phyloP scores from a whole-genome alignment of 2,329 filamentous ascomycete genomes.

The Botryosphaeria agaves region DNA sequence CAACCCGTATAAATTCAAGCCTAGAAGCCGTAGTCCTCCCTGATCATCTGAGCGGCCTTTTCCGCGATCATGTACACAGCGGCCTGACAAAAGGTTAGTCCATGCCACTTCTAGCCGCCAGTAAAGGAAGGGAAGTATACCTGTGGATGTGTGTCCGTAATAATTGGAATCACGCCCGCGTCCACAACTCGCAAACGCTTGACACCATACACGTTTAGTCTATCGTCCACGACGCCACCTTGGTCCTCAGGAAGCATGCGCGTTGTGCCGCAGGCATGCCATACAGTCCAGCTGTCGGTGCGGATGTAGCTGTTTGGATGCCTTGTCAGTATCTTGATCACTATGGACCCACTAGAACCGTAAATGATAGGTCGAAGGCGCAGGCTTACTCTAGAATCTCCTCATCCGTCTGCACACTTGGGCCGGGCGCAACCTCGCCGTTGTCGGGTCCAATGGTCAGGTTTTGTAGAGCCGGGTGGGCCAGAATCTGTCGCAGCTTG shows the following conservation, averaged over 20 bases:
- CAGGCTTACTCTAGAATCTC: conserved; percentile 8
- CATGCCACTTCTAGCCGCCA: no score
- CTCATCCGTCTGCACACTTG: conserved; percentile 7
- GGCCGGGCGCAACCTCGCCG: conserved; percentile 9
- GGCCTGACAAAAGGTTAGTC: no score
- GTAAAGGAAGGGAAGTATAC: no score
- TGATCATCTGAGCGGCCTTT: conserved; percentile 6
- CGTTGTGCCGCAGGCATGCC: not conserved
- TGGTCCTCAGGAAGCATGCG: not conserved
- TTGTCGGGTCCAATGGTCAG: conserved; percentile 6
- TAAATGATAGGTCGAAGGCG: no score
- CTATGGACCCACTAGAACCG: no score
- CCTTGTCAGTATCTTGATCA: no score
- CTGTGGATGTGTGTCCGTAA: conserved; percentile 12
- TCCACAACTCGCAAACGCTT: conserved; percentile 11
- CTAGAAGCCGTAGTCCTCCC: conserved; percentile 1
- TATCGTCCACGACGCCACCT: conserved; percentile 11
- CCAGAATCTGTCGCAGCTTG: conserved; percentile 9
- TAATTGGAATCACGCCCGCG: conserved; percentile 13
- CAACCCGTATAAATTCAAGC: no score
- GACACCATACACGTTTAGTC: conserved; percentile 10
- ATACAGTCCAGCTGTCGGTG: no score
- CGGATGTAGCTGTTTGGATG: no score
- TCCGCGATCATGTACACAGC: conserved; percentile 4
- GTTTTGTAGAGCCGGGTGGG: conserved; percentile 5